Percentiles rank a stretch among this genome's conserved stretches.
Evolutionary conservation across 257 asterid species (phyloP).

Genomic region (Asclepias syriaca): DNA sequence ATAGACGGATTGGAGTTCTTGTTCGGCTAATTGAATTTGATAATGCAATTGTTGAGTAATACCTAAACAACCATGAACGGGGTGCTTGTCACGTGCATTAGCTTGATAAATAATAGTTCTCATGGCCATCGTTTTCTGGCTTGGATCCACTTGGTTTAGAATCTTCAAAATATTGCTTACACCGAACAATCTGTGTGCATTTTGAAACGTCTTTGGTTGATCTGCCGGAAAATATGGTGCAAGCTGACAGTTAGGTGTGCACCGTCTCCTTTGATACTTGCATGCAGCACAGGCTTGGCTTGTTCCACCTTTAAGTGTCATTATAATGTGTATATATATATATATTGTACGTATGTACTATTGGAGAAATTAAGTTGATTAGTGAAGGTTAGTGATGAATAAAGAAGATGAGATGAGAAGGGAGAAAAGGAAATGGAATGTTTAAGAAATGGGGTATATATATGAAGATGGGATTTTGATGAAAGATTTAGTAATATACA

Average conservation of each 20-base stretch:
- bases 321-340: constrained; percentile 6
- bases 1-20: constrained; percentile 65
- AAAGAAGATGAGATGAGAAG: not conserved
- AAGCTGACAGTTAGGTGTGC: constrained; percentile 69
- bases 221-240: constrained; percentile 90
- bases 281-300: constrained; percentile 96
- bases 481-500: constrained; percentile 40
- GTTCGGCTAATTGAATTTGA: constrained; percentile 52
- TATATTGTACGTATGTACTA: too few species aligned
- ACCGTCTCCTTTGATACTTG: constrained; percentile 74
- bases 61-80: constrained; percentile 58
- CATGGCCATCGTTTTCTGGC: constrained; percentile 59
- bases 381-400: not conserved
- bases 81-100: constrained; percentile 55
- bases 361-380: too few species aligned
- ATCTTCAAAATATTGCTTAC: constrained; percentile 66
- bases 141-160: constrained; percentile 51
- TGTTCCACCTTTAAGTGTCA: constrained; percentile 90
- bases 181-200: constrained; percentile 77
- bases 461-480: constrained; percentile 21
- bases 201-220: constrained; percentile 59
- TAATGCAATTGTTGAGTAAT: constrained; percentile 43
- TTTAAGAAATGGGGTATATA: constrained; percentile 17
- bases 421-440: constrained; percentile 19
- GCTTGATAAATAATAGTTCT: constrained; percentile 70